phyloP scores from a whole-genome alignment of 2,329 filamentous ascomycete species.

The Sporothrix euskadiensis region DNA sequence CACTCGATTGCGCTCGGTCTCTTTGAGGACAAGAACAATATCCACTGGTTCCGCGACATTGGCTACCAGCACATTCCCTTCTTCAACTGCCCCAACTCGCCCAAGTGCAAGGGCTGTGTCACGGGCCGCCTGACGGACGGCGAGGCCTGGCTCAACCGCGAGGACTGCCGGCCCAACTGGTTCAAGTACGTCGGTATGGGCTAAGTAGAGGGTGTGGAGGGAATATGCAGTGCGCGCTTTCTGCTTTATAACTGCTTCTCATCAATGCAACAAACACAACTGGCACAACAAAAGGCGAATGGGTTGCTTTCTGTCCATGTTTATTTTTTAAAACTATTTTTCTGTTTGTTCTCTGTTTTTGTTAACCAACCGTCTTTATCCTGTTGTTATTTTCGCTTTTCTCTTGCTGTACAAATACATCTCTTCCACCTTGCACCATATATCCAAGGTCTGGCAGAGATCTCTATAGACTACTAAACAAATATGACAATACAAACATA shows the following conservation, averaged over 20 bases:
- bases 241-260: not conserved
- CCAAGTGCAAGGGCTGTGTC: constrained; percentile 76
- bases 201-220: constrained; percentile 43
- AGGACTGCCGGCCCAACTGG: constrained; percentile 95
- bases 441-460: not conserved
- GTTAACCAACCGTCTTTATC: not conserved
- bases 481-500: not conserved
- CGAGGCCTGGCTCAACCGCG: constrained; percentile 77
- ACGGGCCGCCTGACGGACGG: constrained; percentile 87
- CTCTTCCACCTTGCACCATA: constrained; percentile 4
- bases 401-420: constrained; percentile 4
- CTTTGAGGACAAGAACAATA: constrained; percentile 85
- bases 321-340: not conserved
- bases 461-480: constrained; percentile 21
- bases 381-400: not conserved
- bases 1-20: constrained; percentile 90
- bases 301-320: constrained; percentile 13
- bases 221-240: not conserved
- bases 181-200: constrained; percentile 91
- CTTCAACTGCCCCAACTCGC: constrained; percentile 97
- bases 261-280: not conserved
- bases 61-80: constrained; percentile 98
- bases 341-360: not conserved
- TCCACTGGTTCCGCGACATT: constrained; percentile 99
- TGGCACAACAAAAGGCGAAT: constrained; percentile 25